Evolutionary conservation across 2,329 filamentous ascomycete genomes (phyloP), one percentile per base, ranked within the genome.

Genomic region (Nigrospora sphaerica): DNA sequence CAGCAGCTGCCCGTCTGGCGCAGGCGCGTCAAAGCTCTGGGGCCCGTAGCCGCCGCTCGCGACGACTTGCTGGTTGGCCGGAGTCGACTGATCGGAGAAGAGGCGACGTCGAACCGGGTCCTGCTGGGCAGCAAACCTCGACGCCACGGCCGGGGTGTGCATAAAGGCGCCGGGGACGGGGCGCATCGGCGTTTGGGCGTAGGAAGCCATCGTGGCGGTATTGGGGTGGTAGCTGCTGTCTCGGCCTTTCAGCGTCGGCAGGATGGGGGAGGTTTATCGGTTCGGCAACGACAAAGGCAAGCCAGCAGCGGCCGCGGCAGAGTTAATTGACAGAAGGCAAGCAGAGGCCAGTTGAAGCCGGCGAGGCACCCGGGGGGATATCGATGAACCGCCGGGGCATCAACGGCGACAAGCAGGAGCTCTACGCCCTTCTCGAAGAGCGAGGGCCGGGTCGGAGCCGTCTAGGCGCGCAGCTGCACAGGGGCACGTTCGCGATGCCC

Each of bases 141-240:
- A 73, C 45, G 69, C 64, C 33, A 77, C 72, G 47, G 83, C 86
- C 41, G 87, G 87, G 18, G 88, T 92, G 57, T 85, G 80, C 59
- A 89, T 68, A 61, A 84, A 92, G 58, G 83, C 83, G 70, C 87
- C 87, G 39, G 87, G 87, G 41, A 89, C 73, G 50, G 80, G 80
- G 57, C 86, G 81, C 68, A 84, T 75, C 35, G 87, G 87, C 47
- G 87, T 88, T 52, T 44, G 42, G 33, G 42, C 42, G 17, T 16
- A 39, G 18, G 37, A 39, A 13, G 37, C 37, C 42, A 44, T 44
- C 18, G 28, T 44, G 33, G 17, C 23, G 19, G 28, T 32, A 17
- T 18, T 42, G 32, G 32, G 13, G 32, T n/a, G 19, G 40, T 42
- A 32, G 40, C 40, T 28, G 23, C 23, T 6, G 23, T 28, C 23